Evolutionary conservation across 2,329 filamentous ascomycete genomes (phyloP).

Genomic region (Ophiostoma sp.): DNA sequence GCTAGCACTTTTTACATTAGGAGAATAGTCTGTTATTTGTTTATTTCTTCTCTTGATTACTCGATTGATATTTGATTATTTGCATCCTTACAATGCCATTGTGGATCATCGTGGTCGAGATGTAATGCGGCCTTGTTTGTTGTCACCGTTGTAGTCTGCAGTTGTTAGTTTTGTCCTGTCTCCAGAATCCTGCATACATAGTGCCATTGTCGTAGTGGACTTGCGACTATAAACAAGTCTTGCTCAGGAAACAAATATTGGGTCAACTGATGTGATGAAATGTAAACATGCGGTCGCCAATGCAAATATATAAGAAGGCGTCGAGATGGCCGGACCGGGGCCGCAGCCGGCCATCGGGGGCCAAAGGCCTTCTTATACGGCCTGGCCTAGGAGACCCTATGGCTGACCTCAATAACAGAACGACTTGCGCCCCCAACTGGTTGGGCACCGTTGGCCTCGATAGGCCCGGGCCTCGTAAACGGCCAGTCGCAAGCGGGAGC

Average conservation of each 20-base stretch:
- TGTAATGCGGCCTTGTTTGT: constrained; percentile 8
- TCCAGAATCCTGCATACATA: constrained; percentile 5
- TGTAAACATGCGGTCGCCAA: background rate
- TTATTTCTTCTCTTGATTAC: background rate
- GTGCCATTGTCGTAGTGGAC: background rate
- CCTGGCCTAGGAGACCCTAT: too few relatives aligned
- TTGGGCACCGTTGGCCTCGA: background rate
- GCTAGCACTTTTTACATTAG: background rate
- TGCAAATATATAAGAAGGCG: background rate
- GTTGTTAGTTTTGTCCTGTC: constrained; percentile 4
- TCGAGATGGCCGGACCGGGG: background rate
- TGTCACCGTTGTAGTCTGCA: constrained; percentile 3
- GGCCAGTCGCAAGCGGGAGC: background rate
- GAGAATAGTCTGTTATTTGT: background rate
- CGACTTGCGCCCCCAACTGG: background rate
- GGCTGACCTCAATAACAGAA: background rate
- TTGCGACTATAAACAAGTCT: constrained; percentile 1
- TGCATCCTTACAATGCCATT: too few relatives aligned
- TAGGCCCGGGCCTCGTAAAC: background rate
- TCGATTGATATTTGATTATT: too few relatives aligned
- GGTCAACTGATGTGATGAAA: background rate
- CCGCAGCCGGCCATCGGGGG: background rate
- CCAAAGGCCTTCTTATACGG: too few relatives aligned
- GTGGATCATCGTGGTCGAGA: background rate
- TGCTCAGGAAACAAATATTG: background rate